Evolutionary conservation across 768 basidiomycete genomes (phyloP).

Genomic region (Pleurotus ostreatus): DNA sequence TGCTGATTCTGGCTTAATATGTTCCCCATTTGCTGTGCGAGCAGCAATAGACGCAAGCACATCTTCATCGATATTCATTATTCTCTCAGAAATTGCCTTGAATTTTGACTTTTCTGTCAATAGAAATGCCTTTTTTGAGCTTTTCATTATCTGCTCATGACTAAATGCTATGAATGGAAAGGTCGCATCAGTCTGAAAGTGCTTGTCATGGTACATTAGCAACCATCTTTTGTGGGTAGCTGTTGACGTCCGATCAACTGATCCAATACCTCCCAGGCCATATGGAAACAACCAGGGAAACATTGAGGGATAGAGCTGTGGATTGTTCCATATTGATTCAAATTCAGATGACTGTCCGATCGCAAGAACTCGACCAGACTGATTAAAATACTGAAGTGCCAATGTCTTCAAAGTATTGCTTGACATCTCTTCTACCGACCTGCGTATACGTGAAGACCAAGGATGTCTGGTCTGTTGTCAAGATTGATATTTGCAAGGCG

Average conservation of each 20-base stretch:
- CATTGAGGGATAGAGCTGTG: conserved; percentile 28
- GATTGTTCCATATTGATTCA: conserved; percentile 29
- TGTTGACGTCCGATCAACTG: conserved; percentile 15
- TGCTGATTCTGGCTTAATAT: conserved; percentile 11
- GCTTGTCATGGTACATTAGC: conserved; percentile 35
- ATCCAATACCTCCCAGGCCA: conserved; percentile 30
- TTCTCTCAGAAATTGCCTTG: conserved; percentile 10
- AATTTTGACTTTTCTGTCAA: conserved; percentile 15
- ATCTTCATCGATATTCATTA: conserved; percentile 12
- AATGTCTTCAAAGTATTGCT: conserved; percentile 14
- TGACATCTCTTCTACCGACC: conserved; percentile 5
- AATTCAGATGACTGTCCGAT: conserved; percentile 22
- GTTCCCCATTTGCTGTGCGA: conserved; percentile 2
- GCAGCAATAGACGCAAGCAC: conserved; percentile 12
- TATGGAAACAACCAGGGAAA: conserved; percentile 41
- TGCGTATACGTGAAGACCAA: too few relatives aligned
- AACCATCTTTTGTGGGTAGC: conserved; percentile 20
- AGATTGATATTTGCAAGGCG: too few relatives aligned
- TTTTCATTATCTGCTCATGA: conserved; percentile 29
- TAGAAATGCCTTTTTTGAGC: conserved; percentile 13
- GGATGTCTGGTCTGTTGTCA: not conserved
- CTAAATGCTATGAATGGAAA: conserved; percentile 36
- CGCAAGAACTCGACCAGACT: conserved; percentile 19
- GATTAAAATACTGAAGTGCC: conserved; percentile 23
- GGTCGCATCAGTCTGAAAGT: conserved; percentile 31